Evolutionary conservation across 192 early-diverging fungal species (phyloP), one percentile per base, ranked within the genome.

Genomic region (Podila epicladia): DNA sequence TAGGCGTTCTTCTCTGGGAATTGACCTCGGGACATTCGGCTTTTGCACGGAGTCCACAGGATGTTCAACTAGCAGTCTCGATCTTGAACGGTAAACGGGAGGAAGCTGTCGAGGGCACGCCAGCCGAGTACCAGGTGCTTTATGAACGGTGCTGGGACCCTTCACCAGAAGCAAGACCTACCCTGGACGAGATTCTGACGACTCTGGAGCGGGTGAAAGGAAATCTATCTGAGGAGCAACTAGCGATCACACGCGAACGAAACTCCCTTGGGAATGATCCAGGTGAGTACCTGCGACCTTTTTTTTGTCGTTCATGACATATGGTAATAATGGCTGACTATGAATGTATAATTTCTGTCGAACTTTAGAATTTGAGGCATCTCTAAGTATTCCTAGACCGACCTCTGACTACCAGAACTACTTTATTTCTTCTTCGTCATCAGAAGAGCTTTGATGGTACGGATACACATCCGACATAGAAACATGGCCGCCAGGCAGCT

Each of bases 1-100:
- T 85, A 15, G 84, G 84, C 17, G 84, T 85, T 9, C 37, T 85
- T 29, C 64, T 85, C 28, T 85, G 84, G 84, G 84, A 85, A 59
- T 41, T 85, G 51, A 82, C 84, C 19, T 74, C 74, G 12, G 78
- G 84, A 17, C 68, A 71, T 60, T 49, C 62, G 9, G 75, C 84
- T 2, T 85, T 82, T 48, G 32, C 67, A 12, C 62, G 57, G 17
- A 24, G 55, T 35, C 62, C 68, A 9, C 77, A 80, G 35, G 77
- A 80, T 65, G 71, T 80, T 4, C 77, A 68, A 20, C 28, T 80
- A 1, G 77, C 71, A 8, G 62, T 80, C 5, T 68, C 77, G 9
- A 80, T 75, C 11, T 28, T 80, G 45, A 74, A 80, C 53, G 84
- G 84, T 2, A 77, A 64, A 69, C 71, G 82, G 45, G 80, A 82